Percentiles rank a stretch among this genome's conserved stretches.
Conservation (phyloP, 768 basidiomycete species). For the Boletales sp. region DNA sequence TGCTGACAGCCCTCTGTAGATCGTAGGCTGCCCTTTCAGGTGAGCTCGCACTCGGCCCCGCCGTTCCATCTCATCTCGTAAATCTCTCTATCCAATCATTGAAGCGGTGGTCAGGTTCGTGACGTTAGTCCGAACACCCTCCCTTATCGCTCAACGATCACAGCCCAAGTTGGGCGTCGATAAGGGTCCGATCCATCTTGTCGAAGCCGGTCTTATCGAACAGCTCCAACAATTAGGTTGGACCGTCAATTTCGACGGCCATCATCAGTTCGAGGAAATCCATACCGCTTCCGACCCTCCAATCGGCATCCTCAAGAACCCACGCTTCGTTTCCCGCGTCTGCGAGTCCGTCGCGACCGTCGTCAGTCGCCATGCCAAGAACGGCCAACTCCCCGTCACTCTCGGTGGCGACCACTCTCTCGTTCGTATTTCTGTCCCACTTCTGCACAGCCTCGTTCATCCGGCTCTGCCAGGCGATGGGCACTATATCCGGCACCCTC, state of each 20-base stretch:
- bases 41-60: slow-evolving; percentile 33
- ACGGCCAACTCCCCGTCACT: slow-evolving; percentile 83
- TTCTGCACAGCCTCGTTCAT: slow-evolving; percentile 3
- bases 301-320: slow-evolving; percentile 88
- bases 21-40: slow-evolving; percentile 97
- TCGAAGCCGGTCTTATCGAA: slow-evolving; percentile 77
- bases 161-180: slow-evolving; percentile 82
- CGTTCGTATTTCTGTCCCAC: slow-evolving; percentile 39
- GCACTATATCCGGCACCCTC: slow-evolving; percentile 88
- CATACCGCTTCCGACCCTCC: slow-evolving; percentile 52
- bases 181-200: slow-evolving; percentile 82
- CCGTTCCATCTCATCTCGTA: slow-evolving; percentile 8
- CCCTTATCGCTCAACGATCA: slow-evolving; percentile 8
- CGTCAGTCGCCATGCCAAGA: slow-evolving; percentile 71
- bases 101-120: slow-evolving; percentile 33
- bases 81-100: not conserved
- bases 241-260: slow-evolving; percentile 87
- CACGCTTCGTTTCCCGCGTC: slow-evolving; percentile 80
- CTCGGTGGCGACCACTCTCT: slow-evolving; percentile 96
- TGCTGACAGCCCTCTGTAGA: slow-evolving; percentile 41
- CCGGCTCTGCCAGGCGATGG: slow-evolving; percentile 61
- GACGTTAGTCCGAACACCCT: not conserved
- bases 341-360: slow-evolving; percentile 71
- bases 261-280: slow-evolving; percentile 84
- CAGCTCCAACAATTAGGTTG: slow-evolving; percentile 82